phyloP scores from a whole-genome alignment of 2,329 filamentous ascomycete genomes.

The Pyrenochaeta sp. region DNA sequence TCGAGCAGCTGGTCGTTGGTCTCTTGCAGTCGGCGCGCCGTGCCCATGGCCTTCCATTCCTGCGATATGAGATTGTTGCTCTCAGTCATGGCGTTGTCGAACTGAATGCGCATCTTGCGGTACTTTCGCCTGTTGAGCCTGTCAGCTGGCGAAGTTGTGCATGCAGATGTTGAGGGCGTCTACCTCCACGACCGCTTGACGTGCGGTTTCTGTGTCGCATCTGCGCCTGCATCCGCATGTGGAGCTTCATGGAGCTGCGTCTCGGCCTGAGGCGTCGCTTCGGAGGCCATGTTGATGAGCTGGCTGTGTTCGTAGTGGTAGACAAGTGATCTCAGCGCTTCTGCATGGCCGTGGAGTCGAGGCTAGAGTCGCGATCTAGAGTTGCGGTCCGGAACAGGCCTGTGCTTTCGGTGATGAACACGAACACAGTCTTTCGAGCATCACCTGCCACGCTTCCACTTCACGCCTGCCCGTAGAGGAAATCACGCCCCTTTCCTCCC shows the following conservation, averaged over 20 bases:
- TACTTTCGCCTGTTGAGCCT: conserved; percentile 78
- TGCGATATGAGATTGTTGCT: conserved; percentile 83
- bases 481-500: conserved; percentile 9
- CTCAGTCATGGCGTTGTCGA: conserved; percentile 79
- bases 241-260: conserved; percentile 8
- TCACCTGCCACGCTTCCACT: conserved; percentile 25
- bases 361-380: neutral
- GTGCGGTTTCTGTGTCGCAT: conserved; percentile 37
- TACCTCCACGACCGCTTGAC: conserved; percentile 52
- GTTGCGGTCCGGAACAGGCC: conserved; percentile 7
- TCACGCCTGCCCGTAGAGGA: conserved; percentile 14
- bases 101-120: conserved; percentile 83
- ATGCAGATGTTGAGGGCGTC: conserved; percentile 7
- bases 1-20: conserved; percentile 94
- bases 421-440: conserved; percentile 18
- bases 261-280: conserved; percentile 24
- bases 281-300: conserved; percentile 38
- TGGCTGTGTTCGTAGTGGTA: neutral
- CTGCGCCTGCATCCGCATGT: conserved; percentile 22
- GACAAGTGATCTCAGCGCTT: neutral
- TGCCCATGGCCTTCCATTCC: conserved; percentile 81
- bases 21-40: conserved; percentile 83
- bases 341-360: neutral
- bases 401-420: conserved; percentile 16
- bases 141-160: conserved; percentile 17